Base-by-base conservation (phyloP, 129 eudicot genomes). In the Saposhnikovia divaricata region DNA sequence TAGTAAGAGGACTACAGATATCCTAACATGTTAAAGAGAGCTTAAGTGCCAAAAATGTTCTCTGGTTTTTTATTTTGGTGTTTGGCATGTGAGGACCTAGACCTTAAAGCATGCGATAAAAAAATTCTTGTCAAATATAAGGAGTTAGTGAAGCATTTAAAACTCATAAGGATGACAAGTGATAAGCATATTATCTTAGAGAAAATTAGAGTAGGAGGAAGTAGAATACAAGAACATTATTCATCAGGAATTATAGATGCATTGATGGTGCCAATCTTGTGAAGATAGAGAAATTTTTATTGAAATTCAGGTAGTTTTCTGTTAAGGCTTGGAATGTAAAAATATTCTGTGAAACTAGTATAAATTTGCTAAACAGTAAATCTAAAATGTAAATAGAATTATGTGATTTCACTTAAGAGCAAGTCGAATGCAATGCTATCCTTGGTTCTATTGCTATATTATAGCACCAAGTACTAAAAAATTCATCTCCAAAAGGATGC, bases 1-100 rank as follows among this genome's bases (percentile, higher is more conserved):
- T 65, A 79, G 75, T 83, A 83, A 82, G 39, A 84, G 68, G 28
- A 23, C 13, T 59, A 9, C 31, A n/a, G 34, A 59, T 59, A 23
- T 23, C 12, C 63, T 5, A 19, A 5, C 25, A 53, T 5, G 25
- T 53, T 19, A 53, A 53, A 53, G 14, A 59, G 68, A 1, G 5
- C 68, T 57, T 4, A 59, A n/a, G 68, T 59, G 25, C 31, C 5
- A 59, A 23, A 59, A 23, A 55, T 4, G 1, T 6, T 55, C 25
- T 53, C 25, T 7, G 27, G 23, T 27, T 55, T 21, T 6, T 7
- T 4, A 55, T 53, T 53, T 2, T 3, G 66, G 11, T 3, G 53
- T 23, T 2, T 57, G 12, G 12, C 11, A 34, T 34, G 7, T 57
- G 28, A 57, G 28, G 16, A 34, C 37, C 37, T 34, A 34, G 37